Conservation (phyloP, 2,329 filamentous ascomycete species). For the Pyrenochaeta sp. region DNA sequence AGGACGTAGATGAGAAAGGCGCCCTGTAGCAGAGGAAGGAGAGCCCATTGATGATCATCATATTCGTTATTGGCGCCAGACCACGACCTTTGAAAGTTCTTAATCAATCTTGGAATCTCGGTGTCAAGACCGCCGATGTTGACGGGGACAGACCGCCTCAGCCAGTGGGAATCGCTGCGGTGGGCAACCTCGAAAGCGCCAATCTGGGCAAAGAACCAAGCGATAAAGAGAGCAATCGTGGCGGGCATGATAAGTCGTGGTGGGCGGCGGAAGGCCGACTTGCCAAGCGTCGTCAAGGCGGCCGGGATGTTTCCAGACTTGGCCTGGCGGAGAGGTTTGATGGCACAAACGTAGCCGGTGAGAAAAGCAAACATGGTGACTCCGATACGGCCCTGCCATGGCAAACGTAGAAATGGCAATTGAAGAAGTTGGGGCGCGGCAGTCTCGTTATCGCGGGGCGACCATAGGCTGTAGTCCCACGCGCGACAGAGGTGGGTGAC, state of each 20-base stretch:
- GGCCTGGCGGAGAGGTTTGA: conserved; percentile 62
- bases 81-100: conserved; percentile 59
- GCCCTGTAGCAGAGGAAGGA: conserved; percentile 58
- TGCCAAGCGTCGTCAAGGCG: conserved; percentile 58
- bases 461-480: conserved; percentile 61
- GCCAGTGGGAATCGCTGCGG: conserved; percentile 60
- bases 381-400: conserved; percentile 62
- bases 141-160: conserved; percentile 58
- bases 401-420: conserved; percentile 62
- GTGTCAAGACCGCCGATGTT: conserved; percentile 53
- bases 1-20: conserved; percentile 61
- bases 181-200: conserved; percentile 58
- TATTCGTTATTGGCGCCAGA: conserved; percentile 60
- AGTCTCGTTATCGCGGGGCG: conserved; percentile 53
- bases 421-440: conserved; percentile 57
- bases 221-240: conserved; percentile 59
- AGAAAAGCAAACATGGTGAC: conserved; percentile 65
- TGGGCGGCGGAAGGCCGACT: conserved; percentile 62
- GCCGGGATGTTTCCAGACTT: conserved; percentile 55
- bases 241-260: conserved; percentile 61
- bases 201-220: conserved; percentile 58
- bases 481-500: conserved; percentile 61
- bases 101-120: conserved; percentile 55
- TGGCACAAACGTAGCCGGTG: conserved; percentile 63
- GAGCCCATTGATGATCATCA: conserved; percentile 64